Base-by-base conservation (phyloP, 1,284 basidiomycete genomes). In the Boletellus sp. region DNA sequence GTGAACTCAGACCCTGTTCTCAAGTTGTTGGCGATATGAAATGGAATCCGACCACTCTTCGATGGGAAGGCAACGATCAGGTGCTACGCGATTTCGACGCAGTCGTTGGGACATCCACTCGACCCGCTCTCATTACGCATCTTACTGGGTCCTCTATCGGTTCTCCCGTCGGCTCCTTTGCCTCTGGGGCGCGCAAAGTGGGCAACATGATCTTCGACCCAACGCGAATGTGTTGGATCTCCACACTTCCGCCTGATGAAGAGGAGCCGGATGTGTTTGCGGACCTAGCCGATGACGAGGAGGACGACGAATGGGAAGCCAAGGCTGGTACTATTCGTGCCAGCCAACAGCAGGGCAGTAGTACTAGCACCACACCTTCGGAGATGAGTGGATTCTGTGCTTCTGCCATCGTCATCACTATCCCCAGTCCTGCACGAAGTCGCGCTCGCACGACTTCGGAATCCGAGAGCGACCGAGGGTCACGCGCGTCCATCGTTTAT, bases 151-250 rank as follows among this genome's bases (percentile, higher is more conserved):
- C 87, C 19, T 86, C 85, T 5, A 79, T 89, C 36, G 86, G 87
- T 33, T 89, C 87, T n/a, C 88, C 88, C 22, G 79, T 83, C 19
- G 83, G 86, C 38, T 84, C 85, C n/a, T 85, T 89, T 60, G 81
- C 85, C 19, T 80, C 84, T 49, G 84, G 88, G 52, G 83, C 87
- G 43, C 82, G 91, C 49, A 85, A 94, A 62, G 94, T 97, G 13
- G 95, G 95, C 47, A 93, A 94, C 74, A 98, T 98, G 95, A 83
- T 93, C 46, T 98, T 98, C 63, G 95, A 98, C 72, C 93, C 96
- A 2, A 67, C 83, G 47, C 82, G 85, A 38, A 97, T 97, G 93
- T 91, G 91, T 63, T 98, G 95, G 95, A 83, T 95, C 62, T 91
- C 86, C 49, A 89, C 81, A 44, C 73, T 88, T 42, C 78, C 86